Conservation (phyloP, 768 basidiomycete genomes). For the Jaapia argillacea region DNA sequence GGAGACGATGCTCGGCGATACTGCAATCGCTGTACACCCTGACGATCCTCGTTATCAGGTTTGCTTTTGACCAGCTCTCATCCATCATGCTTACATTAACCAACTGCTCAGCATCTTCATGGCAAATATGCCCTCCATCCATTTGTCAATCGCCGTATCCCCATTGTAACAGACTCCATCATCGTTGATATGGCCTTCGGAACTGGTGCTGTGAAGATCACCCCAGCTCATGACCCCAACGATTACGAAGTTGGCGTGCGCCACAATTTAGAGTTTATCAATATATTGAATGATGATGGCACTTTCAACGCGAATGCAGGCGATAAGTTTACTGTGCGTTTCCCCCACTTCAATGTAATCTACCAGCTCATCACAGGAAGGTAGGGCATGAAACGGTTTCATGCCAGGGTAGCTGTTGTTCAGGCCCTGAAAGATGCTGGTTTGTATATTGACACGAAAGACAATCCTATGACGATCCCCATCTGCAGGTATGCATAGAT, state of each 20-base stretch:
- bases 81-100: too few relatives aligned
- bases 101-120: constrained; percentile 68
- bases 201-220: constrained; percentile 98
- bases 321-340: constrained; percentile 52
- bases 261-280: constrained; percentile 87
- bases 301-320: constrained; percentile 91
- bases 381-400: constrained; percentile 98
- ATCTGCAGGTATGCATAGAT: constrained; percentile 60
- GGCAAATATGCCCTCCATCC: constrained; percentile 90
- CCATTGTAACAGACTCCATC: constrained; percentile 80
- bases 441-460: constrained; percentile 82
- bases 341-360: not conserved
- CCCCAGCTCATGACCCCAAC: constrained; percentile 94
- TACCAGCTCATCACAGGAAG: too few relatives aligned
- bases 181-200: constrained; percentile 91
- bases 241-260: constrained; percentile 92
- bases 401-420: constrained; percentile 77
- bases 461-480: constrained; percentile 97
- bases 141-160: constrained; percentile 77
- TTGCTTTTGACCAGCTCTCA: constrained; percentile 2
- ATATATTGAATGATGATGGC: constrained; percentile 92
- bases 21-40: constrained; percentile 93
- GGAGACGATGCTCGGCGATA: constrained; percentile 98
- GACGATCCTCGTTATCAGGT: constrained; percentile 85
- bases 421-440: constrained; percentile 77